Evolutionary conservation across 345 rosid genomes (phyloP).

Genomic region (Reutealis trisperma): DNA sequence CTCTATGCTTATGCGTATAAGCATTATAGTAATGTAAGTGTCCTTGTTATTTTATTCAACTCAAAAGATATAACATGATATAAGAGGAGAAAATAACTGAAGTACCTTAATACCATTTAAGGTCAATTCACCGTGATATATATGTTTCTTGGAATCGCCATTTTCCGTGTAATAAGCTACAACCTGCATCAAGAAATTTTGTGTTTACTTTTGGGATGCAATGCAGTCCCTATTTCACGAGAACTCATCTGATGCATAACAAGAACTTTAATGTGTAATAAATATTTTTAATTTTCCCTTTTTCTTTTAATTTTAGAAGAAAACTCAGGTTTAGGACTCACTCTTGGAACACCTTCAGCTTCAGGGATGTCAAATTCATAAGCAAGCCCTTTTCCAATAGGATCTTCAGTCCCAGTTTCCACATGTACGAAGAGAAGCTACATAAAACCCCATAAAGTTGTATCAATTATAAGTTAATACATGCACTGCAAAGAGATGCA

Average conservation of each 20-base stretch:
- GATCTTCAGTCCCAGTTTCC: constrained; percentile 1
- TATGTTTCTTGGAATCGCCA: not conserved
- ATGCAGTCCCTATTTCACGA: not conserved
- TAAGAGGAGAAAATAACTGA: not conserved
- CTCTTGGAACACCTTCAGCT: constrained; percentile 12
- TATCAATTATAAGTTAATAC: too few relatives aligned
- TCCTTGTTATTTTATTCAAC: not conserved
- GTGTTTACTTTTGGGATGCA: not conserved
- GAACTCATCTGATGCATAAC: not conserved
- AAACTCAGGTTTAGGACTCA: not conserved
- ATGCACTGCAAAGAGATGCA: too few relatives aligned
- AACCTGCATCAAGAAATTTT: constrained; percentile 8
- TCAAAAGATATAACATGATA: not conserved
- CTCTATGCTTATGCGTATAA: too few relatives aligned
- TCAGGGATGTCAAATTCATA: constrained; percentile 11
- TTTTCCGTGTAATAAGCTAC: not conserved
- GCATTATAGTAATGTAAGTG: too few relatives aligned
- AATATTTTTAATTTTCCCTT: too few relatives aligned
- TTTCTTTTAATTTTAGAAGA: not conserved
- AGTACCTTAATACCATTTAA: constrained; percentile 13
- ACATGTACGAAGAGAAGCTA: constrained; percentile 27
- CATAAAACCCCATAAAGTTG: not conserved
- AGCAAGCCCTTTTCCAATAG: not conserved
- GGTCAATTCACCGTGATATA: constrained; percentile 13
- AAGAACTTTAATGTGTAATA: too few relatives aligned